phyloP scores from a whole-genome alignment of 2,329 filamentous ascomycete genomes.

The Clarireedia homoeocarpa region DNA sequence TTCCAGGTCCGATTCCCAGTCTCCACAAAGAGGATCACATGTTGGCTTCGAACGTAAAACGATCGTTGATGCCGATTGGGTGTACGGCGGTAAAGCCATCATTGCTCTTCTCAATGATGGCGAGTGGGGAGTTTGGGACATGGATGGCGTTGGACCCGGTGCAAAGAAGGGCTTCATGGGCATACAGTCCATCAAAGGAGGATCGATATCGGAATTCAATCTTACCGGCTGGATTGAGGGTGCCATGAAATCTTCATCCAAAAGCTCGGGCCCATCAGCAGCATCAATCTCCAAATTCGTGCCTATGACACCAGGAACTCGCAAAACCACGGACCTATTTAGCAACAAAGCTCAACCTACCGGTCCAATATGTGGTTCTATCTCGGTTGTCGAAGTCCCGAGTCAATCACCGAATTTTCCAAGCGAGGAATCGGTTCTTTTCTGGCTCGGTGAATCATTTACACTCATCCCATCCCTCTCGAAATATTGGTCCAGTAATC shows the following conservation, averaged over 20 bases:
- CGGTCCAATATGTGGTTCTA: slow-evolving; percentile 19
- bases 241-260: slow-evolving; percentile 29
- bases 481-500: slow-evolving; percentile 27
- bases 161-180: slow-evolving; percentile 36
- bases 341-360: slow-evolving; percentile 10
- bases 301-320: slow-evolving; percentile 56
- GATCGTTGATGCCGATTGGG: slow-evolving; percentile 56
- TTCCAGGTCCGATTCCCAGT: slow-evolving; percentile 15
- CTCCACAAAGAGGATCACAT: slow-evolving; percentile 39
- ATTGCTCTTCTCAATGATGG: slow-evolving; percentile 53
- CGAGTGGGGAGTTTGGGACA: slow-evolving; percentile 62
- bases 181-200: slow-evolving; percentile 39
- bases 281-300: slow-evolving; percentile 43
- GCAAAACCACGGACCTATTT: slow-evolving; percentile 30
- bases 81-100: slow-evolving; percentile 51
- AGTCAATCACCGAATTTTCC: slow-evolving; percentile 19
- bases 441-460: slow-evolving; percentile 29
- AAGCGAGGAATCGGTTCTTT: slow-evolving; percentile 27
- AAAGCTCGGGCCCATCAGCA: slow-evolving; percentile 17
- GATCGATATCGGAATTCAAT: slow-evolving; percentile 50
- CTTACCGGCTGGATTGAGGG: slow-evolving; percentile 53
- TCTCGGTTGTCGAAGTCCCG: slow-evolving; percentile 26
- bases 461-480: slow-evolving; percentile 26
- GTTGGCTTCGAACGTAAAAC: slow-evolving; percentile 44
- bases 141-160: slow-evolving; percentile 49